phyloP scores from a whole-genome alignment of 2,329 filamentous ascomycete species.

The Chlorencoelia australis region DNA sequence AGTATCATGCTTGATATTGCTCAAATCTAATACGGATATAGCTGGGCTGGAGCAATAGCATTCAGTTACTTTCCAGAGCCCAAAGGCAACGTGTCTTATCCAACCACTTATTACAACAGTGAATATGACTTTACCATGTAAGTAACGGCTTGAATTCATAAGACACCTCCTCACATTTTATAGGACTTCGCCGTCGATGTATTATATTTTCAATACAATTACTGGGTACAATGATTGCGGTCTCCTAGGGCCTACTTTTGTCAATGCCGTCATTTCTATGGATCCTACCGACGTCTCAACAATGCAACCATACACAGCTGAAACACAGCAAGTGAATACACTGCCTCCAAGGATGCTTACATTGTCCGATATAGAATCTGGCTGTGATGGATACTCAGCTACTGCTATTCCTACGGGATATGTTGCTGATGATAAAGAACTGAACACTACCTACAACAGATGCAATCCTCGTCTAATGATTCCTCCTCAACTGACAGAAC shows the following conservation, averaged over 20 bases:
- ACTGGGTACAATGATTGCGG: conserved; percentile 27
- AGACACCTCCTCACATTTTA: background rate
- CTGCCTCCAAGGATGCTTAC: conserved; percentile 22
- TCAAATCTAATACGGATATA: background rate
- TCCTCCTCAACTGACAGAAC: conserved; percentile 9
- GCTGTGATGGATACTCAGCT: conserved; percentile 19
- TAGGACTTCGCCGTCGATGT: conserved; percentile 32
- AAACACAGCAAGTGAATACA: conserved; percentile 16
- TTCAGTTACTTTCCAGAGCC: conserved; percentile 15
- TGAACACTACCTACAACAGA: conserved; percentile 10
- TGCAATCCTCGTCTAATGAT: conserved; percentile 15
- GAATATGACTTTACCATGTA: conserved; percentile 11
- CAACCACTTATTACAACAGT: conserved; percentile 10
- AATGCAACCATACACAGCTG: conserved; percentile 19
- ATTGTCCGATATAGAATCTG: conserved; percentile 26
- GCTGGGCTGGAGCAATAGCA: conserved; percentile 13
- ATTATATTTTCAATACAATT: conserved; percentile 30
- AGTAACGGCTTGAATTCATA: background rate
- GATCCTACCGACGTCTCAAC: conserved; percentile 30
- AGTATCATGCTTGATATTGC: background rate
- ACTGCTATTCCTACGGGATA: conserved; percentile 3
- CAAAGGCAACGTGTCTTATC: conserved; percentile 8
- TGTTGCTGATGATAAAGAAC: conserved; percentile 7
- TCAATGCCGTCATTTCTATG: conserved; percentile 25
- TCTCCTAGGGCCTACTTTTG: conserved; percentile 25